phyloP scores from a whole-genome alignment of 352 stramenopile species.

The Globisporangium camurandrum region DNA sequence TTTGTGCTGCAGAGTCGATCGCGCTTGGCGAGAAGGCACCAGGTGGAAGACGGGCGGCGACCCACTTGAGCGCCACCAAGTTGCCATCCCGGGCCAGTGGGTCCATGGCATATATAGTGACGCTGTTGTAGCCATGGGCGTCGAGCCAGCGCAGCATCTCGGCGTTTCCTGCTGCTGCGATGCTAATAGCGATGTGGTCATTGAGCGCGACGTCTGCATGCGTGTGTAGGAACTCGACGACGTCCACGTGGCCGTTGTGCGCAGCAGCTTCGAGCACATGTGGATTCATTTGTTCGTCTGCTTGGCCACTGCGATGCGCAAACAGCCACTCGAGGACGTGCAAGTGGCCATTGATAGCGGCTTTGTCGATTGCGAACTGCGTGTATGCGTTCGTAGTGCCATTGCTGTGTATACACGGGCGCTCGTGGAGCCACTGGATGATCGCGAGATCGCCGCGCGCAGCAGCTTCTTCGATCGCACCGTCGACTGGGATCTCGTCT shows the following conservation, averaged over 20 bases:
- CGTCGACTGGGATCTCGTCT: conserved; percentile 6
- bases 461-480: conserved; percentile 11
- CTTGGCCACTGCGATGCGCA: no score
- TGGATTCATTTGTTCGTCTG: no score
- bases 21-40: conserved; percentile 8
- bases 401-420: not conserved
- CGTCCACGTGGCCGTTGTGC: conserved; percentile 4
- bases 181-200: conserved; percentile 12
- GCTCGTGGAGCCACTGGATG: conserved; percentile 12
- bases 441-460: conserved; percentile 5
- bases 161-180: conserved; percentile 12
- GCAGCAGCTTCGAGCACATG: conserved; percentile 9
- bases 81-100: conserved; percentile 13
- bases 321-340: conserved; percentile 19
- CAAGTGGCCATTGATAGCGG: conserved; percentile 14
- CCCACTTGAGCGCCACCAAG: conserved; percentile 5
- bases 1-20: conserved; percentile 16
- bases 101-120: conserved; percentile 15
- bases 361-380: conserved; percentile 14
- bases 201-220: not conserved
- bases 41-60: no score
- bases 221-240: conserved; percentile 2
- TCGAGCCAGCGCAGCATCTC: conserved; percentile 24
- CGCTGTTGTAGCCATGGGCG: conserved; percentile 3
- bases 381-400: not conserved